Evolutionary conservation across 2,329 filamentous ascomycete species (phyloP), one percentile per base, ranked within the genome.

Genomic region (Alternaria sp.): DNA sequence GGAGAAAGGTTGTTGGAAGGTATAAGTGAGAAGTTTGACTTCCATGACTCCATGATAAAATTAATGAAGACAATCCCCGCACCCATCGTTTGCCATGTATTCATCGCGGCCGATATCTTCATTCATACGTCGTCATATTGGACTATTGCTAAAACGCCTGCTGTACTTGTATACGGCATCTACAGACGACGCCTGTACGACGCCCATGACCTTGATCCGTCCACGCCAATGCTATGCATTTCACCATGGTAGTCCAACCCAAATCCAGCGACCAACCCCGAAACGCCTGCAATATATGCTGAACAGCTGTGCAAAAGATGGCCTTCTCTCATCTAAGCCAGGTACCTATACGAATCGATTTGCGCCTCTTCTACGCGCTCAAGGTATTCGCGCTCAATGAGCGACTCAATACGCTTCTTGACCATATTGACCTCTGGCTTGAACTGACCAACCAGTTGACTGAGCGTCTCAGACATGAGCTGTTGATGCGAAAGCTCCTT

Each of bases 371-470:
- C 90, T 13, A 90, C 83, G 4, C 91, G 85, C 78, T 93, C 90
- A 21, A 94, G 80, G 66, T 93, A 94, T 72, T 94, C 91, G 61
- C 90, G 84, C 60, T 87, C 85, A 50, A 94, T 91, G 49, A 94
- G 80, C 62, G 88, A 88, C 74, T 93, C 91, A 58, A 94, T 89
- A n/a, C 88, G 87, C 74, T 87, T 89, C 82, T 94, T 94, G 79
- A 94, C 89, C 79, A 93, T 87, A 29, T 83, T 82, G 34, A 93
- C 84, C 56, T 93, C 90, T 0, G 91, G 91, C 70, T 87, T 89
- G 81, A 94, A 94, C 41, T 89, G 88, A 50, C 81, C 79, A 0
- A 82, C 81, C 17, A 93, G 82, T 70, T 91, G 88, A n/a, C 83
- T 80, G 55, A 93, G 84, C 11, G 91, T 90, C 76, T 93, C 90